These are phyloP conservation scores for Teunomyces tritomae DNA, from an alignment of 805 yeast genomes.

Conservation along the genomic window DNA sequence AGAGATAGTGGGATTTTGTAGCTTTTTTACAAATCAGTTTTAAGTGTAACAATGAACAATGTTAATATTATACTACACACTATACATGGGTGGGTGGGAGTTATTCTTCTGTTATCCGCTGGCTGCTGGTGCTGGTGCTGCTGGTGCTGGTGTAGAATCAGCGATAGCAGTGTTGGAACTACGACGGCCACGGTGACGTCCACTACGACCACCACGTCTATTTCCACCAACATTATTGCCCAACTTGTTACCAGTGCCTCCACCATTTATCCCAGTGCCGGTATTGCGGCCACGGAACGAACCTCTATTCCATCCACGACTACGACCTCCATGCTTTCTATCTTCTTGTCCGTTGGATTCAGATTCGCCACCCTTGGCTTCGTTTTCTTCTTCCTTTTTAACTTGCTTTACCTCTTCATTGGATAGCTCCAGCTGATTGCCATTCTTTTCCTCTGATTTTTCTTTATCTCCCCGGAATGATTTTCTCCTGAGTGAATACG, in stretches of 20 bases:
- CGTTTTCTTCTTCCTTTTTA: not conserved
- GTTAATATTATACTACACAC: conserved; percentile 7
- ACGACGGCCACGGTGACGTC: conserved; percentile 6
- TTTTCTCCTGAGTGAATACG: not conserved
- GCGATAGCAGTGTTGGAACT: not conserved
- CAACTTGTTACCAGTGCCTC: not conserved
- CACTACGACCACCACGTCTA: conserved; percentile 5
- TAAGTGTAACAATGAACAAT: conserved; percentile 1
- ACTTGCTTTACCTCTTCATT: not conserved
- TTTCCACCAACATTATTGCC: not conserved
- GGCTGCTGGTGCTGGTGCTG: not conserved
- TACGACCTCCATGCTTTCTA: not conserved
- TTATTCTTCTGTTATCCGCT: not conserved
- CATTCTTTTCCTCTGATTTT: not conserved
- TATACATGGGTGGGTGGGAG: too few species aligned
- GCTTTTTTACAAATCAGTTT: not conserved
- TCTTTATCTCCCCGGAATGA: not conserved
- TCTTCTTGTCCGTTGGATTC: not conserved
- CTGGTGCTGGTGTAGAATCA: not conserved
- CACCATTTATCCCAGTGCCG: not conserved
- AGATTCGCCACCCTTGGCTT: not conserved
- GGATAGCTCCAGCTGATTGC: not conserved
- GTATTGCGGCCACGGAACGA: not conserved
- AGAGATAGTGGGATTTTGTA: conserved; percentile 71
- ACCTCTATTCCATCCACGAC: not conserved